Evolutionary conservation across 2,329 filamentous ascomycete genomes (phyloP), one percentile per base, ranked within the genome.

Genomic region (Emergomyces pasteurianus): DNA sequence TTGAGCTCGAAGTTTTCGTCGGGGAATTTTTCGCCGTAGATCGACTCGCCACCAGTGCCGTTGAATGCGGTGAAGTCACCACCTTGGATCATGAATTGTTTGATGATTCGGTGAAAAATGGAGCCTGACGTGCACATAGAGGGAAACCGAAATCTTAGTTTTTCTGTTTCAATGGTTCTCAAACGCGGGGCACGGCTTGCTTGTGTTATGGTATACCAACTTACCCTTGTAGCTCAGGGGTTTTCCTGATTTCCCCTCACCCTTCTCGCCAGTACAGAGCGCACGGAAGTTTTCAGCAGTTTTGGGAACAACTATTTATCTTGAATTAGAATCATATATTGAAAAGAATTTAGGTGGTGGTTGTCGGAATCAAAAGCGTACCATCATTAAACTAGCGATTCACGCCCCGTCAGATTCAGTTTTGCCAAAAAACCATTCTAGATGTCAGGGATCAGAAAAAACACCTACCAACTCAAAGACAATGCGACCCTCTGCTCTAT

Each of bases 51-150:
- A 65, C 92, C 92, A 31, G 92, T 97, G 66, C 92, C 94, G 73
- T 97, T 92, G 73, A 90, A 90, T 60, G 85, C 86, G 56, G 92
- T 99, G 75, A 99, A 99, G 76, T 97, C 94, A 76, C 94, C 92
- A 72, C 94, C 92, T 79, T 96, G 89, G 71, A 96, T 94, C 92
- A 99, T 97, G 78, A 99, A 99, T 70, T 89, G 84, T 81, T 96
- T 96, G 80, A 99, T 99, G 65, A 99, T 89, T 58, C 92, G 89
- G 80, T 99, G 92, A 81, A 99, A 97, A 68, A 79, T 80, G 63
- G 89, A 95, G 67, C 90, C 88, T 79, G 61, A 38, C 21, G 14
- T 16, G 16, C n/a, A 42, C 34, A 36, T 23, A 1, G 23, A 21
- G 16, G 10, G 21, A 16, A 10, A 28, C 26, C 16, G 4, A 2